Evolutionary conservation across 768 basidiomycete genomes (phyloP).

Genomic region (Pulveroboletus frians): DNA sequence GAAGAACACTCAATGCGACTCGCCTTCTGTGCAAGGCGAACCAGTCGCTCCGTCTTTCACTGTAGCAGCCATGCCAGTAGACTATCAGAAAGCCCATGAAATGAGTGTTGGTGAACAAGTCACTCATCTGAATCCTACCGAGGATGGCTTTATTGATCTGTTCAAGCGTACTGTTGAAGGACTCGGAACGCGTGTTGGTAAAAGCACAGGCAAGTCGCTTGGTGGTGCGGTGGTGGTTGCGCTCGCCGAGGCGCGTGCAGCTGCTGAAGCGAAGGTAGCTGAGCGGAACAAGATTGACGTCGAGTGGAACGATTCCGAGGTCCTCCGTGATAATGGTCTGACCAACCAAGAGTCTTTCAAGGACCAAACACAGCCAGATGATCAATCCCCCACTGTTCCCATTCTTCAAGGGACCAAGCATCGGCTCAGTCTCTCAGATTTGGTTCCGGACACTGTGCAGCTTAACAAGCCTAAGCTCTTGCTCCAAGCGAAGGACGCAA

Average conservation of each 20-base stretch:
- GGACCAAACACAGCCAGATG: constrained; percentile 1
- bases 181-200: constrained; percentile 53
- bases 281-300: constrained; percentile 54
- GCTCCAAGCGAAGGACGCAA: constrained; percentile 3
- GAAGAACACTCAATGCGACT: constrained; percentile 1
- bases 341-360: constrained; percentile 4
- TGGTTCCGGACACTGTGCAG: constrained; percentile 40
- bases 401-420: constrained; percentile 16
- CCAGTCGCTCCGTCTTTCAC: neutral
- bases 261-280: constrained; percentile 63
- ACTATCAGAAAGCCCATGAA: constrained; percentile 20
- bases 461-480: constrained; percentile 12
- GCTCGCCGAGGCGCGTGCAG: constrained; percentile 62
- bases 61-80: neutral
- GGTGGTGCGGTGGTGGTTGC: constrained; percentile 48
- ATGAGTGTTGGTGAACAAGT: constrained; percentile 19
- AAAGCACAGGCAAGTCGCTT: constrained; percentile 57
- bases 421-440: constrained; percentile 57
- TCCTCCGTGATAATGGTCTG: constrained; percentile 17
- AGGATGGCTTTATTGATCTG: constrained; percentile 53
- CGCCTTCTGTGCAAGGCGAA: constrained; percentile 4
- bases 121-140: constrained; percentile 7
- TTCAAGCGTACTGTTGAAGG: constrained; percentile 72
- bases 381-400: neutral
- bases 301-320: constrained; percentile 17